Conservation (phyloP, 441 rosid species). For the Aleurites moluccanus region DNA sequence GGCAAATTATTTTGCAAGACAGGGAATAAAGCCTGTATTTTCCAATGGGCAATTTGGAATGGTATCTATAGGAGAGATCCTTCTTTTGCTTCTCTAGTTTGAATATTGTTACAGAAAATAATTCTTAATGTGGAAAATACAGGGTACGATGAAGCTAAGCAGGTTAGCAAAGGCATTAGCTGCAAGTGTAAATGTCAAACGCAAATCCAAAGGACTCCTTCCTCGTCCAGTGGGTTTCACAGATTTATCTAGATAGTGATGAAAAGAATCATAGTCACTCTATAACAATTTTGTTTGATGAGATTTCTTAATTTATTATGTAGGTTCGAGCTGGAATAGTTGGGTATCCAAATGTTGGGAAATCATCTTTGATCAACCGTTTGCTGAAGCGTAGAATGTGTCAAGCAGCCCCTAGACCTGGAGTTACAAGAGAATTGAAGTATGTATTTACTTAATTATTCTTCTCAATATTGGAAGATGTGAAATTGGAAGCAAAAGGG, state of each 20-base stretch:
- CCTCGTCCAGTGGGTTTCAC: slow-evolving; percentile 67
- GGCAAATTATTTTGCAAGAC: slow-evolving; percentile 80
- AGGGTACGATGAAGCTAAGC: slow-evolving; percentile 84
- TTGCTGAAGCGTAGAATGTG: slow-evolving; percentile 84
- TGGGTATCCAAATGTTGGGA: slow-evolving; percentile 97
- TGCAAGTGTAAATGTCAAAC: slow-evolving; percentile 69
- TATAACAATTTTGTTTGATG: slow-evolving; percentile 1
- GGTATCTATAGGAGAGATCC: slow-evolving; percentile 42
- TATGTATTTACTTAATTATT: slow-evolving; percentile 28
- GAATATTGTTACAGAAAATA: not conserved
- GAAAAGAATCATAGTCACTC: not conserved
- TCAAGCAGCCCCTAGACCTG: slow-evolving; percentile 94
- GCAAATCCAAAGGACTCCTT: slow-evolving; percentile 81
- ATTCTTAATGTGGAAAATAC: slow-evolving; percentile 27
- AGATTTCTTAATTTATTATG: slow-evolving; percentile 11
- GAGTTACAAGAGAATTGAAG: slow-evolving; percentile 87
- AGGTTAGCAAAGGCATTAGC: slow-evolving; percentile 77
- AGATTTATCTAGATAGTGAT: not conserved
- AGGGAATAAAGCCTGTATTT: slow-evolving; percentile 72
- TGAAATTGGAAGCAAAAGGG: not conserved
- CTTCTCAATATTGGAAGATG: slow-evolving; percentile 5
- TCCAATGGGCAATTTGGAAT: slow-evolving; percentile 77
- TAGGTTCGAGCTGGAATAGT: slow-evolving; percentile 96
- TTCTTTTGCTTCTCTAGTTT: slow-evolving; percentile 13
- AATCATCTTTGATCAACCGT: slow-evolving; percentile 90